Conservation (phyloP, 768 basidiomycete species). For the Pholiota microspora region DNA sequence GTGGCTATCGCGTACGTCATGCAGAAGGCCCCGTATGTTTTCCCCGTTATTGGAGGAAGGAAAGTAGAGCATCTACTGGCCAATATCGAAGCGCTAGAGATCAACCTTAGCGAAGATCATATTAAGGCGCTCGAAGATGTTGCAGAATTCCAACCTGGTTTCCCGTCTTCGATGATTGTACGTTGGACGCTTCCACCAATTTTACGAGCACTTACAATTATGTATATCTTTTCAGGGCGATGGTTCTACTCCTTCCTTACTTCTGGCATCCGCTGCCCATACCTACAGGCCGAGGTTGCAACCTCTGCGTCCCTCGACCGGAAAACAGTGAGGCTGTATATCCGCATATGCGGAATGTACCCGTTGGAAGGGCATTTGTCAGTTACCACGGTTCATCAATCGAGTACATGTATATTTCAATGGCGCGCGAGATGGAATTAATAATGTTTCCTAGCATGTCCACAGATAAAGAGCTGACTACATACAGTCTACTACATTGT, state of each 20-base stretch:
- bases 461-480: too few relatives aligned
- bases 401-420: too few relatives aligned
- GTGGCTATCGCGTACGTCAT: slow-evolving; percentile 54
- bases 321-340: too few relatives aligned
- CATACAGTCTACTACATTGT: too few relatives aligned
- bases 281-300: not conserved
- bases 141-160: slow-evolving; percentile 42
- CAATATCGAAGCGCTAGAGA: slow-evolving; percentile 47
- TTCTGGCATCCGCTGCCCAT: not conserved
- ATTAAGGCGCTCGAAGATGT: slow-evolving; percentile 40
- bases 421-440: too few relatives aligned
- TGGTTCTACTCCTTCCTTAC: not conserved
- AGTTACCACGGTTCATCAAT: too few relatives aligned
- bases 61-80: slow-evolving; percentile 48
- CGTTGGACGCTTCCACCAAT: slow-evolving; percentile 3
- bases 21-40: slow-evolving; percentile 52
- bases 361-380: too few relatives aligned
- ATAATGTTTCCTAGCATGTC: too few relatives aligned
- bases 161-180: slow-evolving; percentile 34
- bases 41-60: slow-evolving; percentile 24
- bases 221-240: not conserved
- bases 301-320: not conserved
- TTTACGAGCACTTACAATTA: too few relatives aligned
- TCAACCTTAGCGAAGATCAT: slow-evolving; percentile 39
- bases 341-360: too few relatives aligned